Evolutionary conservation across 177 flowering plant genomes (phyloP), one percentile per base, ranked within the genome.

Genomic region (Vitis hybrid): DNA sequence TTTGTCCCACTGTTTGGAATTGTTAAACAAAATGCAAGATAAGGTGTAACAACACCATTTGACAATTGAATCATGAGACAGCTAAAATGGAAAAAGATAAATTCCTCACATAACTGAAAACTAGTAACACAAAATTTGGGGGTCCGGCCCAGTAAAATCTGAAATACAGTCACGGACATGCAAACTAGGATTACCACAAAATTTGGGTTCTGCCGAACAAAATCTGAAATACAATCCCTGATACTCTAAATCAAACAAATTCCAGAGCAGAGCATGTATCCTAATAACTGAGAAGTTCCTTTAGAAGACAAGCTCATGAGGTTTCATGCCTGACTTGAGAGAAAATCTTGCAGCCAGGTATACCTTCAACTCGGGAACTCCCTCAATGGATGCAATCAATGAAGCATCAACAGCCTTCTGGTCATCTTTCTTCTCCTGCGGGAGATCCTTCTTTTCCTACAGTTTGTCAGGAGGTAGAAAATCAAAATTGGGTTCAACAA

Each of bases 331-430:
- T 19, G 81, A 54, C 83, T 77, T 82, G 13, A 84, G 81, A 17
- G 89, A 85, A 57, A 85, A 85, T 60, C 89, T 80, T 1, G 89
- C 84, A 21, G 72, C 82, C 72, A 84, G 64, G 64, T 86, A 86
- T 7, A 78, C 24, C 76, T 81, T 84, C 75, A 86, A 75, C 35
- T 86, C 87, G 15, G 83, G 75, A 9, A 82, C 87, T 49, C 72
- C 80, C 67, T 83, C 87, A 67, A 86, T 80, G 71, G 84, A 66
- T 19, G 79, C 83, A 46, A 82, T 62, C 75, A 86, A 72, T 2
- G 76, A 17, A 0, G 78, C 65, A 70, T 86, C 89, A 5, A 86
- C 85, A 61, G 83, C 70, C 65, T 84, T 86, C 78, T 82, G 89
- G 17, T 82, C 85, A 58, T 83, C 89, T 48, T 82, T 85, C 72